Evolutionary conservation across 2,329 filamentous ascomycete species (phyloP).

Genomic region (Stenocarpella maydis): DNA sequence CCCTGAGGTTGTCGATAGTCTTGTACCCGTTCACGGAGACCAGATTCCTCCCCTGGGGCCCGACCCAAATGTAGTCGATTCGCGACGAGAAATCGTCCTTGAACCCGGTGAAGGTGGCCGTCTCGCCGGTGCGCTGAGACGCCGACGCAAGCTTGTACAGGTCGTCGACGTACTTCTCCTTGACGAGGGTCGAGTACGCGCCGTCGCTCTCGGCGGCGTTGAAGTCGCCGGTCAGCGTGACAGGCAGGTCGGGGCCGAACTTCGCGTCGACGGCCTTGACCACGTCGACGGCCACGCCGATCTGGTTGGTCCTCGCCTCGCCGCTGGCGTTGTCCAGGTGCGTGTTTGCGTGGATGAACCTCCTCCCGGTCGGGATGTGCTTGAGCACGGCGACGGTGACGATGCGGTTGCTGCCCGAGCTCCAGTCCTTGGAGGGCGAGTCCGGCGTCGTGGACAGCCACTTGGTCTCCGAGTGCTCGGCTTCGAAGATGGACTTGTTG

Average conservation of each 20-base stretch:
- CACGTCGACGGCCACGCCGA: slow-evolving; percentile 51
- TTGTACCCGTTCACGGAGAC: background rate
- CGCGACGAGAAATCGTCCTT: slow-evolving; percentile 40
- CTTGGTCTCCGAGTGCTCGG: slow-evolving; percentile 61
- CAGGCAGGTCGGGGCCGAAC: slow-evolving; percentile 39
- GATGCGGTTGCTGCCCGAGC: slow-evolving; percentile 53
- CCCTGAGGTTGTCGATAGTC: slow-evolving; percentile 46
- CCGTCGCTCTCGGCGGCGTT: slow-evolving; percentile 50
- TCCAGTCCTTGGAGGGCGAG: slow-evolving; percentile 66
- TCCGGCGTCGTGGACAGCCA: slow-evolving; percentile 71
- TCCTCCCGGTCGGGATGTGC: slow-evolving; percentile 48
- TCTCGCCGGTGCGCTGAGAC: slow-evolving; percentile 47
- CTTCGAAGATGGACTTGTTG: slow-evolving; percentile 57
- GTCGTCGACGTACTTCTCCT: slow-evolving; percentile 34
- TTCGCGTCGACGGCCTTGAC: slow-evolving; percentile 41
- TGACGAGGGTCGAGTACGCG: slow-evolving; percentile 50
- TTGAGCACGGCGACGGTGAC: slow-evolving; percentile 57
- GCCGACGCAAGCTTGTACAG: slow-evolving; percentile 37
- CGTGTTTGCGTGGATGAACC: slow-evolving; percentile 58
- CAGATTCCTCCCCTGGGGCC: slow-evolving; percentile 30
- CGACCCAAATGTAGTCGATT: slow-evolving; percentile 53
- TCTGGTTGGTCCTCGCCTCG: slow-evolving; percentile 53
- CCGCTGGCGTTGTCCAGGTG: slow-evolving; percentile 61
- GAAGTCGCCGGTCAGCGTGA: slow-evolving; percentile 56
- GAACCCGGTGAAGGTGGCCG: slow-evolving; percentile 55